Base-by-base conservation (phyloP, 2,329 filamentous ascomycete genomes). In the Penicillium olsonii region DNA sequence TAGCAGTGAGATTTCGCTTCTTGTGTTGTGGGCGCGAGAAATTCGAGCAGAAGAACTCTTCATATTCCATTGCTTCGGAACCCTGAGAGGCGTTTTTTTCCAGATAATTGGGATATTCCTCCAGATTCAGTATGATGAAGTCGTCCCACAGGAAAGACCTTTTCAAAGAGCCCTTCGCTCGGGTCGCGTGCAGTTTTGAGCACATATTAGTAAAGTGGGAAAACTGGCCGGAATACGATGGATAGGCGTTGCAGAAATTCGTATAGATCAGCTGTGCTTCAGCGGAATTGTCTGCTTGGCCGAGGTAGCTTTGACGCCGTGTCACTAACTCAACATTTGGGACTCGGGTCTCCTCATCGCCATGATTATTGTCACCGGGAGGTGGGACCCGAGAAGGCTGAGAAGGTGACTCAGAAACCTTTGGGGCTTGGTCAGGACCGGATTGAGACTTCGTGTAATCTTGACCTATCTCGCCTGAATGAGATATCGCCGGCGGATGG, bases 121-220 rank as follows among this genome's bases (percentile, higher is more conserved):
- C 51, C 6, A 67, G 57, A 52, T 75, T 66, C 54, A 68, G 66
- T 44, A 72, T 74, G 42, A 77, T 59, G 48, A 75, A 77, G 53
- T 77, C 75, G 57, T 78, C 75, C 70, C 74, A 76, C 12, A 77
- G 46, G 19, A 66, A 70, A 11, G 68, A 72, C 42, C 66, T 63
- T 31, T 65, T 55, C 29, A 72, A 50, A 22, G 61, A 44, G 5
- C 66, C 70, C 15, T 54, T 45, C 17, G 51, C 52, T n/a, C 67
- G 54, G 31, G 75, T 54, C 12, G 53, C 52, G 19, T 68, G 63
- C 31, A 76, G 55, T 41, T 65, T 70, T 15, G 53, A 56, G 46
- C 72, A 75, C 19, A 75, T 54, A n/a, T 62, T 57, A 17, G 54
- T 55, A 43, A 77, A 77, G 55, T 74, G 66, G 5, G 53, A 50